Percentiles rank a stretch among this genome's conserved stretches.
Evolutionary conservation across 2,329 filamentous ascomycete species (phyloP).

Genomic region (Cadophora luteo-olivacea): DNA sequence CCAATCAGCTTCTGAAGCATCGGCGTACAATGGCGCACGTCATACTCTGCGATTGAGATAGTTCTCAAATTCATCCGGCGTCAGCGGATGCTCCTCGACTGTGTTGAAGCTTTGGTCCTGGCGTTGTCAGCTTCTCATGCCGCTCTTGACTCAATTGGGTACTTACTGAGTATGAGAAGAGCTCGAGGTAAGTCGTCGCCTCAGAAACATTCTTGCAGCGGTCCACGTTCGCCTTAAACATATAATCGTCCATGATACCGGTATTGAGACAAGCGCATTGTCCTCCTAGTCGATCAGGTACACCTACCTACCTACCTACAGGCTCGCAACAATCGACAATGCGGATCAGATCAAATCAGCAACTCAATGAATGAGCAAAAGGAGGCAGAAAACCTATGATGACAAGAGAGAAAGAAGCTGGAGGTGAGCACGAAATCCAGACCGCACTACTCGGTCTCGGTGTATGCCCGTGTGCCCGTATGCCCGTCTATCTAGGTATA

Average conservation of each 20-base stretch:
- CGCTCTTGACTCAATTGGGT: neutral
- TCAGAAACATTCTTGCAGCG: conserved; percentile 39
- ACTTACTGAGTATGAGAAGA: conserved; percentile 43
- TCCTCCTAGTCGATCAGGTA: neutral
- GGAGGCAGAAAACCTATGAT: conserved; percentile 1
- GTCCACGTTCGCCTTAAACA: conserved; percentile 43
- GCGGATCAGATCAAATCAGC: neutral
- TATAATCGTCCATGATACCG: conserved; percentile 45
- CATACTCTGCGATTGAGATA: conserved; percentile 42
- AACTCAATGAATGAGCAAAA: neutral
- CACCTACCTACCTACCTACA: too few species aligned
- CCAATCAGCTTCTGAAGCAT: conserved; percentile 24
- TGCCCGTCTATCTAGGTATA: conserved; percentile 14
- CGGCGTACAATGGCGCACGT: conserved; percentile 24
- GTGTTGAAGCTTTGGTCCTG: conserved; percentile 42
- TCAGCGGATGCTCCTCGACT: conserved; percentile 43
- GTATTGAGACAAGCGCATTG: conserved; percentile 14
- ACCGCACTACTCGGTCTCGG: conserved; percentile 21
- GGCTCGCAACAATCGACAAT: neutral
- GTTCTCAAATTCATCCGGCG: conserved; percentile 44
- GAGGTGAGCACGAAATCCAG: neutral
- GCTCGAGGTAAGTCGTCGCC: conserved; percentile 43
- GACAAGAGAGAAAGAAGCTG: neutral
- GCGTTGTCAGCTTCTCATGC: conserved; percentile 19
- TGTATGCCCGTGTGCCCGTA: neutral